Evolutionary conservation across 768 basidiomycete genomes (phyloP), one percentile per base, ranked within the genome.

Genomic region (Cubamyces lactineus): DNA sequence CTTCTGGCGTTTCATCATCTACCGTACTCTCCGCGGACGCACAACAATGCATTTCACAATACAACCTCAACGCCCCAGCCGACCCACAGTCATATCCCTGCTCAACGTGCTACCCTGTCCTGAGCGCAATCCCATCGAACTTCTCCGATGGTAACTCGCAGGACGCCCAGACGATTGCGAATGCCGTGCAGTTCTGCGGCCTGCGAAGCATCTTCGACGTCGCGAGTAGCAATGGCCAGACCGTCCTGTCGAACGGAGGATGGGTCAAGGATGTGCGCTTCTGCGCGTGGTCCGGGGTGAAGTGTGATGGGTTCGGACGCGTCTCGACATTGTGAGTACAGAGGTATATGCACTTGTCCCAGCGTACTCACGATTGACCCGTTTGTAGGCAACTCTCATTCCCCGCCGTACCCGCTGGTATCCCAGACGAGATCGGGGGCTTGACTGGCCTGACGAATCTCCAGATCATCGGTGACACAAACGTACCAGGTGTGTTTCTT

Each of bases 141-240:
- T 63, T 68, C 57, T 65, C 72, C 8, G 56, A 70, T 16, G 70
- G 72, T 24, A 74, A 78, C 52, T 49, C 72, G 19, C 70, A 79
- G 62, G 71, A 76, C 30, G 52, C 71, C 19, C 74, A 77, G 61
- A 53, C 63, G 24, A 70, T 78, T 50, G 58, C 61, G 38, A 75
- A 77, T 34, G 78, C 77, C 5, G 54, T 79, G 1, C 82, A 84
- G 63, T 84, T 84, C 62, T 84, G 82, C 59, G 73, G 81, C 13
- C 72, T 83, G 34, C 72, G 78, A 6, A 72, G 79, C 12, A 66
- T 84, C 62, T 82, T 78, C 64, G 77, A 78, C 52, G 74, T 72
- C 2, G 69, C 79, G 11, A 68, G 73, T 16, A 62, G 70, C 16
- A 68, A 72, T 53, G 79, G 77, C 1, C 80, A 80, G 66, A 66